phyloP scores from a whole-genome alignment of 208 protist species.

The Strigomonas galati region DNA sequence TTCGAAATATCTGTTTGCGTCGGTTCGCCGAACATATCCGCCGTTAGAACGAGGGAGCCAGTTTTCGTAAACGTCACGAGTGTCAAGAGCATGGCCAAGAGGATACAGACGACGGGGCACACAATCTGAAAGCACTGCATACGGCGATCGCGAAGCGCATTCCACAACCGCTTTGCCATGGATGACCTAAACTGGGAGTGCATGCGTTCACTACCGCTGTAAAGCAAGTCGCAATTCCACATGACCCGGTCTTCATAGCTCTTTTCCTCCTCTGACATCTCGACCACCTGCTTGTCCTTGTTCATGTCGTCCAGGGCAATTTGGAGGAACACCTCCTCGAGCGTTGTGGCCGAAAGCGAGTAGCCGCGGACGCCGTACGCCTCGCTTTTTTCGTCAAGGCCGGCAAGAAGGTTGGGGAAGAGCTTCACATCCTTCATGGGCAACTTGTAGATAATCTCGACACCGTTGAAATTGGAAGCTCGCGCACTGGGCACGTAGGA shows the following conservation, averaged over 20 bases:
- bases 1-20: too few relatives aligned
- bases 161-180: constrained; percentile 56
- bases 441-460: constrained; percentile 50
- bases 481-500: constrained; percentile 29
- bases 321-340: constrained; percentile 77
- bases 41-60: constrained; percentile 32
- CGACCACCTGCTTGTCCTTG: too few relatives aligned
- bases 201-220: constrained; percentile 11
- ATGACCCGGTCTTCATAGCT: constrained; percentile 16
- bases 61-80: constrained; percentile 37
- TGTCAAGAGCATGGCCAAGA: constrained; percentile 72
- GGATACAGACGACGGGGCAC: constrained; percentile 55
- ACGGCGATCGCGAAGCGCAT: constrained; percentile 54
- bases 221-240: constrained; percentile 38
- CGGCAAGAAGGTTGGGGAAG: constrained; percentile 43
- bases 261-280: too few relatives aligned
- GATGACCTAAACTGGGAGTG: constrained; percentile 53
- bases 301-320: too few relatives aligned
- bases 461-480: constrained; percentile 23
- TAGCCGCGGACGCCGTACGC: constrained; percentile 39
- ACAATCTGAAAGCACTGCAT: constrained; percentile 73
- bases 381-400: constrained; percentile 29
- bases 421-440: constrained; percentile 33
- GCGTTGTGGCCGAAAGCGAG: constrained; percentile 59
- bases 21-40: constrained; percentile 35